Percentiles rank a stretch among this genome's conserved stretches.
phyloP scores from a whole-genome alignment of 2,329 filamentous ascomycete genomes.

The Aureobasidium lini region DNA sequence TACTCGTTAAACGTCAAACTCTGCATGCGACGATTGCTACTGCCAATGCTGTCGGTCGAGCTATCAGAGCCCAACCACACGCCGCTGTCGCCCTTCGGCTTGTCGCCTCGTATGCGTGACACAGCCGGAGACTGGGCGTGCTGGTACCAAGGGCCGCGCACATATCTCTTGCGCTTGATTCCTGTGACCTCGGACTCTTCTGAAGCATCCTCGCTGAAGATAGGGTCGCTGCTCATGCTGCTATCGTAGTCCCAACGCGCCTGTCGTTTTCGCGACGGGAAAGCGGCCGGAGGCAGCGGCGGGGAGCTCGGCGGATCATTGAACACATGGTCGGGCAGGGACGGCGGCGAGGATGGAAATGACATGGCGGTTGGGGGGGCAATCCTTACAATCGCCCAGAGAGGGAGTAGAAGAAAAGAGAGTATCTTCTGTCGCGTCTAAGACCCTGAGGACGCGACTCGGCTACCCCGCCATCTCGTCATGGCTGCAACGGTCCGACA shows the following conservation, averaged over 20 bases:
- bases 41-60: constrained; percentile 12
- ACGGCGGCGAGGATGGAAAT: constrained; percentile 15
- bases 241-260: constrained; percentile 23
- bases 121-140: constrained; percentile 14
- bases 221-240: constrained; percentile 58
- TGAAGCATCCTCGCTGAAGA: constrained; percentile 60
- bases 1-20: constrained; percentile 11
- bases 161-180: constrained; percentile 53
- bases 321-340: constrained; percentile 8
- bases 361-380: neutral
- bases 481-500: too few species aligned
- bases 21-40: constrained; percentile 10
- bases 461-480: too few species aligned
- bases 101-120: constrained; percentile 29
- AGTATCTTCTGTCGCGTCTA: neutral
- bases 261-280: constrained; percentile 24
- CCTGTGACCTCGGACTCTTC: constrained; percentile 52
- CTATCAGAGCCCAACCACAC: constrained; percentile 60
- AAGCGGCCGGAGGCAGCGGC: constrained; percentile 9
- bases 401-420: neutral
- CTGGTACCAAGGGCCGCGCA: constrained; percentile 58
- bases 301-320: constrained; percentile 15
- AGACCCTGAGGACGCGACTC: too few species aligned
- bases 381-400: neutral
- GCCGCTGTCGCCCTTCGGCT: constrained; percentile 59